Evolutionary conservation across 768 basidiomycete species (phyloP).

Genomic region (Leccinum uliginosum): DNA sequence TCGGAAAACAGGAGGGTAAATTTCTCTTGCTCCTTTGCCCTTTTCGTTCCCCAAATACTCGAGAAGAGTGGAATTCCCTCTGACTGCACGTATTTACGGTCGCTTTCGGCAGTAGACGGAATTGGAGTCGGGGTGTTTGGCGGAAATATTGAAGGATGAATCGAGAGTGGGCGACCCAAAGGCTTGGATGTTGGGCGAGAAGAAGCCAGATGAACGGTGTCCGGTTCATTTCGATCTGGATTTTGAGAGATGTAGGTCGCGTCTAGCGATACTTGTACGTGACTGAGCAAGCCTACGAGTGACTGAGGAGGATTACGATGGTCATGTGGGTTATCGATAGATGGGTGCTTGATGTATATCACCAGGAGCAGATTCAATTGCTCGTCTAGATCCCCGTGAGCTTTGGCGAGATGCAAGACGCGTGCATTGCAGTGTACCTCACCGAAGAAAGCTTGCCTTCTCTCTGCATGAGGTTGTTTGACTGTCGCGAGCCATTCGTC

Average conservation of each 20-base stretch:
- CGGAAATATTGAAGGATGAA: slow-evolving; percentile 68
- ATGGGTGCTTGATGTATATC: slow-evolving; percentile 31
- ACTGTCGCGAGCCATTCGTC: slow-evolving; percentile 57
- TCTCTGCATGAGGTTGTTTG: slow-evolving; percentile 40
- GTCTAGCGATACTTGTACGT: slow-evolving; percentile 75
- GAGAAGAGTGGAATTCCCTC: slow-evolving; percentile 74
- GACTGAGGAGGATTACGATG: slow-evolving; percentile 27
- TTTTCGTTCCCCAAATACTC: slow-evolving; percentile 68
- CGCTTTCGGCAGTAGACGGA: slow-evolving; percentile 66
- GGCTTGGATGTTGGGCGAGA: slow-evolving; percentile 50
- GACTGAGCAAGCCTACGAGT: slow-evolving; percentile 59
- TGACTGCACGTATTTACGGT: slow-evolving; percentile 70
- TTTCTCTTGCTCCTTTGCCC: slow-evolving; percentile 43
- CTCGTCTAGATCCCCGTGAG: slow-evolving; percentile 42
- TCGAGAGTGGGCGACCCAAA: slow-evolving; percentile 32
- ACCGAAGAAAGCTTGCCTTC: slow-evolving; percentile 77
- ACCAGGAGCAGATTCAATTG: slow-evolving; percentile 48
- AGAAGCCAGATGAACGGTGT: slow-evolving; percentile 40
- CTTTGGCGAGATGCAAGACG: slow-evolving; percentile 7
- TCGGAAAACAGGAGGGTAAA: slow-evolving; percentile 69
- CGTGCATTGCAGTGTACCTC: slow-evolving; percentile 27
- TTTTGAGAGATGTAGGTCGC: slow-evolving; percentile 70
- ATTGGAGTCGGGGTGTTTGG: slow-evolving; percentile 83
- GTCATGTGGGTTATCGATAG: slow-evolving; percentile 29
- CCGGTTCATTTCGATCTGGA: slow-evolving; percentile 33